Conservation (phyloP, 805 yeast genomes). For the Starmerella riodocensis region DNA sequence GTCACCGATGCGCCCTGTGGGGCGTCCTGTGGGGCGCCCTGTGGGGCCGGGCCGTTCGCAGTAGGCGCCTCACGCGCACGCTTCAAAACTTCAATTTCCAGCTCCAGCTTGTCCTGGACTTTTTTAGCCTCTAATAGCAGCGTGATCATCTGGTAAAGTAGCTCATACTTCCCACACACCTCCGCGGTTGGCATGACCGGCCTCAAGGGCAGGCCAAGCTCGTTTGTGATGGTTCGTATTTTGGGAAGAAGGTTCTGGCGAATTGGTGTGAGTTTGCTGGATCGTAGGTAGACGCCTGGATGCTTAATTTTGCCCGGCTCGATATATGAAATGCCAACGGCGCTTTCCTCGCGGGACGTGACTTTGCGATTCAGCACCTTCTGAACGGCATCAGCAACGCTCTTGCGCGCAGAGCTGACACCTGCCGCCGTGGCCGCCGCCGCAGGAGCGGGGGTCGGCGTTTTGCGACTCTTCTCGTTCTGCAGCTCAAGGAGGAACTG, state of each 20-base stretch:
- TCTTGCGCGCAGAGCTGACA: slow-evolving; percentile 11
- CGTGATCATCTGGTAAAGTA: slow-evolving; percentile 53
- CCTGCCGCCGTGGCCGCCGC: slow-evolving; percentile 6
- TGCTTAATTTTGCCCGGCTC: slow-evolving; percentile 34
- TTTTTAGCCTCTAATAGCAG: slow-evolving; percentile 70
- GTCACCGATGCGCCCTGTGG: too few species aligned
- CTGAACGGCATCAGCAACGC: slow-evolving; percentile 21
- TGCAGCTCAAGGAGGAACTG: slow-evolving; percentile 72
- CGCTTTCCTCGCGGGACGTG: slow-evolving; percentile 65
- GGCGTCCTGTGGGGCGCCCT: too few species aligned
- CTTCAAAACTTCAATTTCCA: slow-evolving; percentile 45
- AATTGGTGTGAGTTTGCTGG: slow-evolving; percentile 61
- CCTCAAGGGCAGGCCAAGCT: slow-evolving; percentile 61
- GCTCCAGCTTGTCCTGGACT: slow-evolving; percentile 74
- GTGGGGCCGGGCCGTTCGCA: too few species aligned
- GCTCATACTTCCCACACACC: slow-evolving; percentile 66
- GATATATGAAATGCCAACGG: slow-evolving; percentile 59
- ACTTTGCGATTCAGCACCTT: slow-evolving; percentile 38
- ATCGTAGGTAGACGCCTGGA: slow-evolving; percentile 72
- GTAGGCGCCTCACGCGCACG: not conserved
- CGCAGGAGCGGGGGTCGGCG: slow-evolving; percentile 23
- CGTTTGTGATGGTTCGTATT: slow-evolving; percentile 51
- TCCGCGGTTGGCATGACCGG: slow-evolving; percentile 81
- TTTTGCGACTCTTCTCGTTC: slow-evolving; percentile 41
- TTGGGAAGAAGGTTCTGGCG: slow-evolving; percentile 64